Conservation (phyloP, 495 filamentous ascomycete genomes). For the Niebla homalea region DNA sequence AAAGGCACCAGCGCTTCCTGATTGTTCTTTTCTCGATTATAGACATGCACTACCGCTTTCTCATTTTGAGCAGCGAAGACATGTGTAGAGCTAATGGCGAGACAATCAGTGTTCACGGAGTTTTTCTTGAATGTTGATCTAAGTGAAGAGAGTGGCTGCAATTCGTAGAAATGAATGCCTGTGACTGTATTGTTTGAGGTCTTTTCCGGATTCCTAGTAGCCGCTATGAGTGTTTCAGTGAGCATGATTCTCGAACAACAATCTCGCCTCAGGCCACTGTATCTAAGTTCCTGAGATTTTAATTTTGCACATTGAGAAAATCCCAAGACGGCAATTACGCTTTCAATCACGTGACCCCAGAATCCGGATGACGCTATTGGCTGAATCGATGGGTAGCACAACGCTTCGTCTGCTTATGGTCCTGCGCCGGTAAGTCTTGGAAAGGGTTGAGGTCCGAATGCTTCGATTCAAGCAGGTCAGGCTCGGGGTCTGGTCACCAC, state of each 20-base stretch:
- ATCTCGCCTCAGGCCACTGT: too few species aligned
- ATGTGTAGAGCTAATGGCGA: slow-evolving; percentile 72
- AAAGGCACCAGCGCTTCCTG: slow-evolving; percentile 81
- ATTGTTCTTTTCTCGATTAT: slow-evolving; percentile 66
- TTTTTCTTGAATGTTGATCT: slow-evolving; percentile 85
- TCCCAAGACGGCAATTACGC: background rate
- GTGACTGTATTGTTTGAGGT: slow-evolving; percentile 49
- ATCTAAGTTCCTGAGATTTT: background rate
- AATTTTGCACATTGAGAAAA: background rate
- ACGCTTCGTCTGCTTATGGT: too few species aligned
- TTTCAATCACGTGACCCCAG: background rate
- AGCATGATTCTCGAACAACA: slow-evolving; percentile 40
- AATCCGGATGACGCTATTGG: slow-evolving; percentile 1
- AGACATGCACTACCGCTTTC: slow-evolving; percentile 87
- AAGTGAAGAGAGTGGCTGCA: slow-evolving; percentile 57
- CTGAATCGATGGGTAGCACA: background rate
- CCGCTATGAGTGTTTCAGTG: slow-evolving; percentile 67
- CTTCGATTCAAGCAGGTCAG: too few species aligned
- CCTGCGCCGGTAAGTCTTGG: too few species aligned
- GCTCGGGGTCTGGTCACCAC: too few species aligned
- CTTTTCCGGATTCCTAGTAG: slow-evolving; percentile 51
- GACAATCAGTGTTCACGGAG: slow-evolving; percentile 59
- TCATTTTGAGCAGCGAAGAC: slow-evolving; percentile 82
- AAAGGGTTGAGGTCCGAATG: too few species aligned
- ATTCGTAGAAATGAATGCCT: slow-evolving; percentile 70